These are phyloP conservation scores for Telfairia occidentalis DNA, from an alignment of 331 rosid genomes.

Conservation along the genomic window DNA sequence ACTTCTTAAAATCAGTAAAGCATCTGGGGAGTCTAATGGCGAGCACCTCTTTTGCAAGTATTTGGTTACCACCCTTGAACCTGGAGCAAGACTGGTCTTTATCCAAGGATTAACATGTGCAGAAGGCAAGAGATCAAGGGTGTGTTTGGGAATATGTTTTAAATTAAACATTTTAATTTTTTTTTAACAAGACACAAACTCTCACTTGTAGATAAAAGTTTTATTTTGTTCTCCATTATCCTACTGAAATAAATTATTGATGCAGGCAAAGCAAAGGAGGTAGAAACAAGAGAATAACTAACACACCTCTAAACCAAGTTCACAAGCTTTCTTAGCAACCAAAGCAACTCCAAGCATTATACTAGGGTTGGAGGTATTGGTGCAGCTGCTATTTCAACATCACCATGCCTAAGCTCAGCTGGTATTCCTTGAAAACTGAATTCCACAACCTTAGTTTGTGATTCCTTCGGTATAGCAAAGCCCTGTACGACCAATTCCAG, in stretches of 20 bases:
- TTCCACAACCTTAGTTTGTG: constrained; percentile 51
- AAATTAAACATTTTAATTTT: too few species aligned
- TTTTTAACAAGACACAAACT: too few species aligned
- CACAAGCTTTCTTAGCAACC: constrained; percentile 71
- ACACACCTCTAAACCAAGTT: constrained; percentile 59
- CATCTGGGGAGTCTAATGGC: neutral
- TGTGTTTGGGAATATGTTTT: neutral
- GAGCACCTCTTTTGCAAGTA: constrained; percentile 66
- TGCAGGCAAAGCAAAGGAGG: neutral
- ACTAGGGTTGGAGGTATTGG: constrained; percentile 78
- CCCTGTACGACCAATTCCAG: constrained; percentile 35
- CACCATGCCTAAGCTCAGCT: constrained; percentile 67
- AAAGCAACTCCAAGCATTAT: constrained; percentile 93
- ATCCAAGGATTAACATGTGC: constrained; percentile 79
- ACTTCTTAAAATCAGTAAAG: neutral
- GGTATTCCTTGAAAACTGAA: constrained; percentile 65
- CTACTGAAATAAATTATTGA: neutral
- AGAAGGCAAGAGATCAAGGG: neutral
- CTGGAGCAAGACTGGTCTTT: constrained; percentile 94
- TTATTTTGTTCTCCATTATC: neutral
- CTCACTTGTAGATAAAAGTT: too few species aligned
- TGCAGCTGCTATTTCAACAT: constrained; percentile 81
- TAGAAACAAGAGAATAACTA: neutral
- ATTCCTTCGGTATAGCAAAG: constrained; percentile 67
- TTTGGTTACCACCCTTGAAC: constrained; percentile 80